phyloP scores from a whole-genome alignment of 257 asterid species.

The Phtheirospermum japonicum region DNA sequence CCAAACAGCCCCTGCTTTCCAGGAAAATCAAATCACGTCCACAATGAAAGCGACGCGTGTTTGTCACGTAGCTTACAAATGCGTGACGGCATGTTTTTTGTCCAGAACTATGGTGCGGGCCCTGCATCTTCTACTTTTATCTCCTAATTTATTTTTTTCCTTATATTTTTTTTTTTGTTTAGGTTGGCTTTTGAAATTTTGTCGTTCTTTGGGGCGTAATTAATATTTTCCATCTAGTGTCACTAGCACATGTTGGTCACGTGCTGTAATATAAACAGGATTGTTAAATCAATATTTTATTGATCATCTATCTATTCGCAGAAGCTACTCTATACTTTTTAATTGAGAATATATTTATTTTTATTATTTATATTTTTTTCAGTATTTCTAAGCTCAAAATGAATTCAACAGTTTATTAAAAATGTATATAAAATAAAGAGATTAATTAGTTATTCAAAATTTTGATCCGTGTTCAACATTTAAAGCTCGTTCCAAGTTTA shows the following conservation, averaged over 20 bases:
- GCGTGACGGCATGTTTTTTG: constrained; percentile 35
- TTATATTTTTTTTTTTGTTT: neutral
- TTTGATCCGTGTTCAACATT: no score
- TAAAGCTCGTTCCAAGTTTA: no score
- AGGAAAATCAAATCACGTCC: neutral
- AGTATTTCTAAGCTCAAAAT: no score
- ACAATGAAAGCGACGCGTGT: constrained; percentile 27
- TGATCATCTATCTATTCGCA: no score
- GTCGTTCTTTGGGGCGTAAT: constrained; percentile 25
- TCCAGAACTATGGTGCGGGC: constrained; percentile 22
- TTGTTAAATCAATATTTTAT: no score
- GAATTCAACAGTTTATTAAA: no score
- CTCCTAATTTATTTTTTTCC: neutral
- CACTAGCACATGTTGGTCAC: constrained; percentile 21
- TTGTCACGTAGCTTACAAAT: constrained; percentile 31
- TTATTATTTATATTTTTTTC: no score
- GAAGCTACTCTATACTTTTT: no score
- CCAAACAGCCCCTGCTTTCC: constrained; percentile 13
- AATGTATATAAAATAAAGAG: no score
- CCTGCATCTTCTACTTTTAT: neutral
- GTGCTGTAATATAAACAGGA: constrained; percentile 12
- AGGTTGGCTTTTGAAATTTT: constrained; percentile 13
- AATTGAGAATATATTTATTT: no score
- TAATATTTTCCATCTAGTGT: constrained; percentile 6
- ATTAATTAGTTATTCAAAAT: no score